Percentiles rank a stretch among this genome's conserved stretches.
Evolutionary conservation across 73 alveolate genomes (phyloP).

Genomic region (Blepharisma stoltei): DNA sequence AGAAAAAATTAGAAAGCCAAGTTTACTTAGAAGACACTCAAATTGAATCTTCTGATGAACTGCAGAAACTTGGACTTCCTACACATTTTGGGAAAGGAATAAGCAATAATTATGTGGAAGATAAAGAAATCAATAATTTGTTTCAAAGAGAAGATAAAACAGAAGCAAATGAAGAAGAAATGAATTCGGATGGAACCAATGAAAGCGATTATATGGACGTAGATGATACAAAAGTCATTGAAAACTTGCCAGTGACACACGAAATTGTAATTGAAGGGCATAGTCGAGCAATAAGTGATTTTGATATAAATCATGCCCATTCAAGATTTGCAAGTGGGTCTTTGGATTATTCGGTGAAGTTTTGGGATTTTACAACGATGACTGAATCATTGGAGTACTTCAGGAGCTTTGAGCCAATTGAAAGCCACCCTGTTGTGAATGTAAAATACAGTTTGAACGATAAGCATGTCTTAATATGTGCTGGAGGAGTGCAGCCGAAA

Average conservation of each 20-base stretch:
- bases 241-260: constrained; percentile 43
- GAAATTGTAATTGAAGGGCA: constrained; percentile 42
- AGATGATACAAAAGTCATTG: neutral
- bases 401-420: constrained; percentile 50
- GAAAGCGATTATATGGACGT: neutral
- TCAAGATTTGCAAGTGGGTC: constrained; percentile 45
- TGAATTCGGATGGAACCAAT: neutral
- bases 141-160: neutral
- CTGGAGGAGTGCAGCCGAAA: constrained; percentile 70
- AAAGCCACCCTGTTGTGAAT: constrained; percentile 75
- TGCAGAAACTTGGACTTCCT: neutral
- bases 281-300: constrained; percentile 34
- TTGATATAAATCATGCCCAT: constrained; percentile 41
- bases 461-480: constrained; percentile 64
- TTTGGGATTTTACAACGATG: constrained; percentile 63
- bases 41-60: neutral
- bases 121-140: too few species aligned
- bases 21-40: neutral
- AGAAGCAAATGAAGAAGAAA: neutral
- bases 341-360: constrained; percentile 38
- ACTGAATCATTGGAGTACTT: constrained; percentile 31
- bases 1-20: neutral
- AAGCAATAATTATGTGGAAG: too few species aligned
- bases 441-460: constrained; percentile 62
- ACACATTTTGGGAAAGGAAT: neutral